These are phyloP conservation scores for Sugiyamaella novakii DNA, from an alignment of 1,139 yeast species.

Conservation along the genomic window DNA sequence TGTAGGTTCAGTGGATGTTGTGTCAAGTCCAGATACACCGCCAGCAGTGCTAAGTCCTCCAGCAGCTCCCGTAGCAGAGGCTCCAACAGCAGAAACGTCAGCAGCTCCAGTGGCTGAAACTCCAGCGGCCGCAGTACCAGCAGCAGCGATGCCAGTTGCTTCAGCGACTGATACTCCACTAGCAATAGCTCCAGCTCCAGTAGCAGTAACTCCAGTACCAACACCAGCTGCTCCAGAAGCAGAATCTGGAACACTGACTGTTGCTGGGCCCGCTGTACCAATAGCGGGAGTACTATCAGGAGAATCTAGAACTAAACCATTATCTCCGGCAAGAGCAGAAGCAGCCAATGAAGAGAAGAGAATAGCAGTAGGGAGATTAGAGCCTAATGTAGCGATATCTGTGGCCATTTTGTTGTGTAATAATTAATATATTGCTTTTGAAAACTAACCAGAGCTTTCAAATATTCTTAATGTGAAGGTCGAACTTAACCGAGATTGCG, in stretches of 20 bases:
- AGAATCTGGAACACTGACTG: slow-evolving; percentile 21
- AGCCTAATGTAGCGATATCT: slow-evolving; percentile 1
- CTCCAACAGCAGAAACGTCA: slow-evolving; percentile 13
- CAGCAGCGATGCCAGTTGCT: too few relatives aligned
- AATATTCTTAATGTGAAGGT: too few relatives aligned
- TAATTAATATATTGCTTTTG: too few relatives aligned
- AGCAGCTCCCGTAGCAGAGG: slow-evolving; percentile 23
- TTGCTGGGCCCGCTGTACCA: slow-evolving; percentile 22
- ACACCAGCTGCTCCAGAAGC: slow-evolving; percentile 22
- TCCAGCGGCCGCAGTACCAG: slow-evolving; percentile 26
- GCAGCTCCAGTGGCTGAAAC: slow-evolving; percentile 17
- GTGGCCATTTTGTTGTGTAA: slow-evolving; percentile 17
- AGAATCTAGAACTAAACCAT: slow-evolving; percentile 9
- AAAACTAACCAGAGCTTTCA: too few relatives aligned
- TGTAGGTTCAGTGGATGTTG: too few relatives aligned
- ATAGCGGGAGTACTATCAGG: slow-evolving; percentile 13
- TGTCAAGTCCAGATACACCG: too few relatives aligned
- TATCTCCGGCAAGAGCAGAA: slow-evolving; percentile 10
- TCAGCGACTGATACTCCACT: too few relatives aligned
- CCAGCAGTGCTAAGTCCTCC: slow-evolving; percentile 22
- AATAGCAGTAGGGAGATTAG: slow-evolving; percentile 11
- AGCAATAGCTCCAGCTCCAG: slow-evolving; percentile 22
- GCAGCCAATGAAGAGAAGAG: slow-evolving; percentile 15
- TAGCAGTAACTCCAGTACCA: slow-evolving; percentile 20
- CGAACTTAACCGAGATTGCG: too few relatives aligned